A percentile compares a stretch with the other conserved stretches of the same genome.
phyloP scores from a whole-genome alignment of 116 monocot genomes.

The Posidonia oceanica region DNA sequence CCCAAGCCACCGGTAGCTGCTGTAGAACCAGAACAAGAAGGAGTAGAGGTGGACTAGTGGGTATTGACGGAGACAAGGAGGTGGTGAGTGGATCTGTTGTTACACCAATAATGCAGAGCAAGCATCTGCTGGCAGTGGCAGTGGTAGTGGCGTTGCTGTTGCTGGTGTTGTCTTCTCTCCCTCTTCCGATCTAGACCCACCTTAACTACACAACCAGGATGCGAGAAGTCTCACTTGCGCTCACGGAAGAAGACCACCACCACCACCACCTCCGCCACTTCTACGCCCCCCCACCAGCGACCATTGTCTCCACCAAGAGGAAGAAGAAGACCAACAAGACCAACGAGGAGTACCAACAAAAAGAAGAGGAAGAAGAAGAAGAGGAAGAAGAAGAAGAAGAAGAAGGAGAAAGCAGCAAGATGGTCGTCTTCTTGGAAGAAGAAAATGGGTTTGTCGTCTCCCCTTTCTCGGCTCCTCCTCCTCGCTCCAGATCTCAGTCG shows the following conservation, averaged over 20 bases:
- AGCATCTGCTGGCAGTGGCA: too few species aligned
- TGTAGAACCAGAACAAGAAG: too few species aligned
- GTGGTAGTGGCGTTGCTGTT: too few species aligned
- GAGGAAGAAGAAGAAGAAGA: too few species aligned
- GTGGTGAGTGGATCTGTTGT: too few species aligned
- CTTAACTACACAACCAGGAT: too few species aligned
- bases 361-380: background rate
- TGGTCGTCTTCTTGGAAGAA: slow-evolving; percentile 3
- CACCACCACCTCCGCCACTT: background rate
- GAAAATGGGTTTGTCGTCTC: slow-evolving; percentile 1
- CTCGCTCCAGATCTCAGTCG: slow-evolving; percentile 11
- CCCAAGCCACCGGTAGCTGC: background rate
- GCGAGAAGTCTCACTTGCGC: background rate
- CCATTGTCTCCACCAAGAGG: background rate
- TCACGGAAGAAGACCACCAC: background rate
- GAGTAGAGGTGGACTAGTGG: too few species aligned
- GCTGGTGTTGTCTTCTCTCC: too few species aligned
- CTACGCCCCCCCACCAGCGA: background rate
- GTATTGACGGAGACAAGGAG: too few species aligned
- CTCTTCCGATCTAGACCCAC: too few species aligned
- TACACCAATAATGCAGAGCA: too few species aligned
- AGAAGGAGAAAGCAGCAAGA: background rate
- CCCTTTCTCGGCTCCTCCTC: background rate
- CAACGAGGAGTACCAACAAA: background rate
- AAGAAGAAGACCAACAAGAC: slow-evolving; percentile 5